phyloP scores from a whole-genome alignment of 768 basidiomycete genomes.

The Trametes maxima region DNA sequence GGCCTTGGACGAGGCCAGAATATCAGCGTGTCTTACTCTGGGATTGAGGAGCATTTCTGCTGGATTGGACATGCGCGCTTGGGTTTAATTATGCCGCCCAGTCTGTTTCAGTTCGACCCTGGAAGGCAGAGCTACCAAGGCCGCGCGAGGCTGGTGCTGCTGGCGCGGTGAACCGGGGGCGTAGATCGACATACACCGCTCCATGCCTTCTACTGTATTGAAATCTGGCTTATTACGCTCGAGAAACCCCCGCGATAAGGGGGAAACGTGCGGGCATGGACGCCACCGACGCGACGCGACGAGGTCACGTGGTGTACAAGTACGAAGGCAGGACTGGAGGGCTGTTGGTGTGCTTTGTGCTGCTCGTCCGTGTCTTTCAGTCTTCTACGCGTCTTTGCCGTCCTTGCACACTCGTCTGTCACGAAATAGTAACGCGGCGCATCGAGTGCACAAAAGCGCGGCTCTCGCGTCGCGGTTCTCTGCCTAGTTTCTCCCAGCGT shows the following conservation, averaged over 20 bases:
- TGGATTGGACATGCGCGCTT: too few relatives aligned
- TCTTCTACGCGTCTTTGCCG: not conserved
- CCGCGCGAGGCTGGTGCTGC: too few relatives aligned
- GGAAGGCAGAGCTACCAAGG: too few relatives aligned
- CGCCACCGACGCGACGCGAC: constrained; percentile 21
- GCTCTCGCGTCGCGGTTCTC: not conserved
- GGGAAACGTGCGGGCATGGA: not conserved
- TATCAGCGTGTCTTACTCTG: too few relatives aligned
- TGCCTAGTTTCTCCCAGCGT: not conserved
- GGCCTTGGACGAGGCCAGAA: too few relatives aligned
- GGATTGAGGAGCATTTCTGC: too few relatives aligned
- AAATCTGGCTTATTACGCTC: too few relatives aligned
- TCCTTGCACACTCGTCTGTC: not conserved
- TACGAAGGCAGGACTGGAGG: not conserved
- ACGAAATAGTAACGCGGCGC: not conserved
- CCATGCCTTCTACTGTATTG: too few relatives aligned
- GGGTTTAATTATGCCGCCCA: too few relatives aligned
- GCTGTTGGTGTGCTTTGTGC: not conserved
- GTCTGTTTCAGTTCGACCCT: too few relatives aligned
- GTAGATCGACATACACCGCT: too few relatives aligned
- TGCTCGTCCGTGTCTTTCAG: not conserved
- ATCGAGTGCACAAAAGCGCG: not conserved
- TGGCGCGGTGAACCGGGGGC: too few relatives aligned
- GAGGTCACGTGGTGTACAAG: constrained; percentile 1
- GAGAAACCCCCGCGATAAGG: not conserved